Percentiles rank a stretch among this genome's conserved stretches.
Conservation (phyloP, 768 basidiomycete genomes). For the Leccinum arenicola region DNA sequence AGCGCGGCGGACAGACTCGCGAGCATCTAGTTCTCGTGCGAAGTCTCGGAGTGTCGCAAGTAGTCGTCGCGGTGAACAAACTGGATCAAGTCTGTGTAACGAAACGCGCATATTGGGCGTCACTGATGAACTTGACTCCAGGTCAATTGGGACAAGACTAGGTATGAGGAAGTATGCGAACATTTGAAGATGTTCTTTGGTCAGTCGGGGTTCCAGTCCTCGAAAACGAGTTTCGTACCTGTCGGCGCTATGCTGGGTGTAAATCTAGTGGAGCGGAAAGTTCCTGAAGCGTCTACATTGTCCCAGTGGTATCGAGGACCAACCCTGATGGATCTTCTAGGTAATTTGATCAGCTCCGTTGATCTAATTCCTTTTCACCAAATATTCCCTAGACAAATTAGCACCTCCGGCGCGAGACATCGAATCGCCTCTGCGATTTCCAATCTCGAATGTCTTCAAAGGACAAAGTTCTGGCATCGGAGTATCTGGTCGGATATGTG, state of each 20-base stretch:
- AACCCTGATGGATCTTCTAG: slow-evolving; percentile 79
- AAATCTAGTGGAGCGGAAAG: slow-evolving; percentile 61
- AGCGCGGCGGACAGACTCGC: slow-evolving; percentile 90
- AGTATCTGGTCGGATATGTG: slow-evolving; percentile 79
- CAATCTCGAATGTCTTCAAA: slow-evolving; percentile 94
- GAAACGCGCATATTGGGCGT: not conserved
- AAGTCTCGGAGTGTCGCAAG: slow-evolving; percentile 87
- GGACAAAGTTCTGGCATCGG: slow-evolving; percentile 76
- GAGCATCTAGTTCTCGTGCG: slow-evolving; percentile 92
- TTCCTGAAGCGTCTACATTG: slow-evolving; percentile 45
- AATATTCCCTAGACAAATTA: slow-evolving; percentile 58
- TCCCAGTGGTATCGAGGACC: slow-evolving; percentile 82
- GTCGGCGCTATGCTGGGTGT: slow-evolving; percentile 89
- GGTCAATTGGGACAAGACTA: slow-evolving; percentile 83
- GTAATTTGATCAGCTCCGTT: slow-evolving; percentile 38
- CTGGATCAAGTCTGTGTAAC: slow-evolving; percentile 61
- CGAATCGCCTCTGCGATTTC: slow-evolving; percentile 73
- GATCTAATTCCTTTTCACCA: not conserved
- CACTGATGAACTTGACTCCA: slow-evolving; percentile 30
- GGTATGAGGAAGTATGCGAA: slow-evolving; percentile 83
- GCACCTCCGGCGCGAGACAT: slow-evolving; percentile 82
- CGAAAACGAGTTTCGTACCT: slow-evolving; percentile 82
- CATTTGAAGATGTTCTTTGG: slow-evolving; percentile 75
- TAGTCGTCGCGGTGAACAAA: slow-evolving; percentile 94
- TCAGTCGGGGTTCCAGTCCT: slow-evolving; percentile 81